phyloP scores from a whole-genome alignment of 2,329 filamentous ascomycete species.

The Myriangium duriaei region DNA sequence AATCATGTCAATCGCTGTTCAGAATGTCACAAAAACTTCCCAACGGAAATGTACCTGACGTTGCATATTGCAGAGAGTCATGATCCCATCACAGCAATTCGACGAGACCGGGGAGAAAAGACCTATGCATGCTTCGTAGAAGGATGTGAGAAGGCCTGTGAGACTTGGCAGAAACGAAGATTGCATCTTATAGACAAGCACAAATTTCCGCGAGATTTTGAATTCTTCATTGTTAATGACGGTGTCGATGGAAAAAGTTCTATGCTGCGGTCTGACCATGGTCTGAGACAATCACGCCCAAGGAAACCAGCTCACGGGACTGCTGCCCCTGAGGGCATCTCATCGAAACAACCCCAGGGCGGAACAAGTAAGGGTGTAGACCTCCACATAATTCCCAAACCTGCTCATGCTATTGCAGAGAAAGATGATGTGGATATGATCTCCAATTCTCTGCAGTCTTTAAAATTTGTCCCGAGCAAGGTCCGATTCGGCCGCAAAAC shows the following conservation, averaged over 20 bases:
- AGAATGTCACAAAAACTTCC: constrained; percentile 74
- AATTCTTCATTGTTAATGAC: constrained; percentile 73
- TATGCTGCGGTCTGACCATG: constrained; percentile 50
- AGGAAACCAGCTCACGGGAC: not conserved
- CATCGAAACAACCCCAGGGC: not conserved
- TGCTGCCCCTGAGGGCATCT: not conserved
- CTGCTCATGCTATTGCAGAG: not conserved
- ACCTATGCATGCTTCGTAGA: constrained; percentile 90
- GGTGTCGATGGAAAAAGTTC: constrained; percentile 80
- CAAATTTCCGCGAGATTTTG: constrained; percentile 73
- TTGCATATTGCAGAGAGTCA: constrained; percentile 88
- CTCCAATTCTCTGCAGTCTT: constrained; percentile 54
- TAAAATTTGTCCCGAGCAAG: constrained; percentile 58
- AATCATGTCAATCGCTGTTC: constrained; percentile 73
- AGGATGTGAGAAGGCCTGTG: constrained; percentile 73
- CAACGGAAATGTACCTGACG: constrained; percentile 64
- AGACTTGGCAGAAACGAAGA: constrained; percentile 68
- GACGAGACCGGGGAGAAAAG: constrained; percentile 69
- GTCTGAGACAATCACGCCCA: not conserved
- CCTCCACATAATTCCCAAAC: too few species aligned
- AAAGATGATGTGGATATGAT: constrained; percentile 51
- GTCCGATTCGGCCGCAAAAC: constrained; percentile 52
- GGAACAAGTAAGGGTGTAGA: not conserved
- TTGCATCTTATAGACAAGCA: constrained; percentile 93
- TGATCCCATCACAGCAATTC: constrained; percentile 62